Base-by-base conservation (phyloP, 1,284 basidiomycete genomes). In the Rhodotorula sp. region DNA sequence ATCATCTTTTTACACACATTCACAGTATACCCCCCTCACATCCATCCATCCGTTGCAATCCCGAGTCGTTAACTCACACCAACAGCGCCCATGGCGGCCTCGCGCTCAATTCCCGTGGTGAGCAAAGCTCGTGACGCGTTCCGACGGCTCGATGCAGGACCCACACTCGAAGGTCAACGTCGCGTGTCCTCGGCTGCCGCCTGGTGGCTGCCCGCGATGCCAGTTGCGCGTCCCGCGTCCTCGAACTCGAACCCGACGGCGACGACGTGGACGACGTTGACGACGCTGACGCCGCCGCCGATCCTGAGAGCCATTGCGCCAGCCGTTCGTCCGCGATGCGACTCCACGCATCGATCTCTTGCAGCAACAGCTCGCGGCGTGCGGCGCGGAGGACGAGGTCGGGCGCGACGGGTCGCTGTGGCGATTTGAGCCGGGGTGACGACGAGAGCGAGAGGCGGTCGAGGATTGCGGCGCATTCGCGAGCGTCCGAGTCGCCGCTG, bases 361-460 rank as follows among this genome's bases (percentile, higher is more conserved):
- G 54, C 14, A 55, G 15, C 12, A 55, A 21, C 14, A 55, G 54
- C 8, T 55, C 54, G 14, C 54, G 23, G 3, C 54, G n/a, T 5
- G 54, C 54, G 15, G 54, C 54, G 26, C 54, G 54, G 26, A 55
- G 26, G 14, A 55, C 54, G 54, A 55, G 54, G 54, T 55, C 54
- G 28, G 54, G 54, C 12, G 26, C 26, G 14, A 26, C 54, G 54
- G 54, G 54, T 26, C 54, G 54, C 19, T 50, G 19, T 19, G 49
- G 18, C 49, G 19, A 23, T 23, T 18, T 23, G 49, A 50, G 49
- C 23, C 49, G 49, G 19, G 49, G 49, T 18, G 49, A 50, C 14
- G 54, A 26, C 16, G 54, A n/a, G 54, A 55, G 54, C 26, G 28
- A 6, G 28, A 55, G 28, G 14, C 54, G n/a, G n/a, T 28, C 54